Percentiles rank a stretch among this genome's conserved stretches.
Conservation (phyloP, 768 basidiomycete genomes). For the Termitomyces sp. region DNA sequence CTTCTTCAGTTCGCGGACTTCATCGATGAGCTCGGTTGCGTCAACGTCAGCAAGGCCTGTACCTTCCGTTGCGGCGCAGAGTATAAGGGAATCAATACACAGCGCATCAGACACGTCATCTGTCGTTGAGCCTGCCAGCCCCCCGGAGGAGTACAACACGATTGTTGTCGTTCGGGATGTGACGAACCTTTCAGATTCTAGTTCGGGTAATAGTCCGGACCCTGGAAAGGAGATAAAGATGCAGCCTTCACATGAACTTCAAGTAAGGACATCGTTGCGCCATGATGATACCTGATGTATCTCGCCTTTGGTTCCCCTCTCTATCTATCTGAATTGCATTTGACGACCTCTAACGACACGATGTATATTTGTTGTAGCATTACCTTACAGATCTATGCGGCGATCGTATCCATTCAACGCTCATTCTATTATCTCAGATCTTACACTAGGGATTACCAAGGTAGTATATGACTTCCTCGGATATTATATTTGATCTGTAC, state of each 20-base stretch:
- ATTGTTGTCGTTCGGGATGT: constrained; percentile 25
- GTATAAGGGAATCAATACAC: constrained; percentile 37
- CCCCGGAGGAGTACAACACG: constrained; percentile 35
- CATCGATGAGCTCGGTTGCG: constrained; percentile 16
- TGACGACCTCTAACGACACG: constrained; percentile 1
- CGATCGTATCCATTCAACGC: neutral
- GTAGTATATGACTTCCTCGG: neutral
- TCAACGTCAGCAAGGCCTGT: constrained; percentile 23
- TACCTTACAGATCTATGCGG: neutral
- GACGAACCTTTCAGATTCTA: constrained; percentile 23
- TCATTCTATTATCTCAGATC: neutral
- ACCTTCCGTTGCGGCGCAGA: constrained; percentile 21
- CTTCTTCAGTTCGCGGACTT: constrained; percentile 57
- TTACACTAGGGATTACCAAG: neutral
- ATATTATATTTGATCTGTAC: neutral
- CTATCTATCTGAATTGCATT: neutral
- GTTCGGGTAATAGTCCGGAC: constrained; percentile 11
- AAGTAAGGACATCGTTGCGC: neutral
- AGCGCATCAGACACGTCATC: constrained; percentile 60
- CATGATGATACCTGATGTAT: neutral
- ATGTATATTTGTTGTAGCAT: neutral
- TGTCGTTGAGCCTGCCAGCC: constrained; percentile 55
- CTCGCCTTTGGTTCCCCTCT: neutral
- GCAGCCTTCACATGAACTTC: neutral
- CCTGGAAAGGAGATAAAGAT: constrained; percentile 14